A percentile compares a stretch with the other conserved stretches of the same genome.
Evolutionary conservation across 352 stramenopile genomes (phyloP).

Genomic region (Phytophthora litchii): DNA sequence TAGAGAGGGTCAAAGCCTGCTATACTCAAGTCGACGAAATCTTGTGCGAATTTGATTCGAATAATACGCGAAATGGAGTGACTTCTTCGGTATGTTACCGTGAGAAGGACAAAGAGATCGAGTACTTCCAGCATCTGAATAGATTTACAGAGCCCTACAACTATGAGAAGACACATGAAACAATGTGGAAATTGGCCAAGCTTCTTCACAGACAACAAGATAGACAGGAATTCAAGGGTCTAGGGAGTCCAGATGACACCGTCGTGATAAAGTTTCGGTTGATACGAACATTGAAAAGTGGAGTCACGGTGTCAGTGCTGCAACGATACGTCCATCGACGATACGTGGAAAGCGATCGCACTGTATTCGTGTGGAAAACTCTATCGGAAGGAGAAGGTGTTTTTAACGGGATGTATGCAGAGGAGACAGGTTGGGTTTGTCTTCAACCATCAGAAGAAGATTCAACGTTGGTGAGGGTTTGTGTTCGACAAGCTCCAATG

Average conservation of each 20-base stretch:
- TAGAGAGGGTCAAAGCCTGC: not conserved
- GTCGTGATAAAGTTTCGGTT: conserved; percentile 37
- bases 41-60: conserved; percentile 3
- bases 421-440: conserved; percentile 61
- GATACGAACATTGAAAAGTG: conserved; percentile 11
- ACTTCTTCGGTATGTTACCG: conserved; percentile 1
- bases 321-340: conserved; percentile 20
- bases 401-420: conserved; percentile 43
- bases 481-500: conserved; percentile 17
- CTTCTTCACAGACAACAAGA: conserved; percentile 20
- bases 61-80: conserved; percentile 5
- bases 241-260: conserved; percentile 26
- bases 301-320: conserved; percentile 16
- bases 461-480: conserved; percentile 16
- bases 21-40: conserved; percentile 13
- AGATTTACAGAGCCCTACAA: conserved; percentile 18
- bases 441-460: conserved; percentile 24
- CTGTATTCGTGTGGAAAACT: conserved; percentile 55
- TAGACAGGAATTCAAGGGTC: conserved; percentile 8
- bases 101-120: not conserved
- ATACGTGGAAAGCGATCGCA: conserved; percentile 42
- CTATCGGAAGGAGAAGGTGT: conserved; percentile 40
- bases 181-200: conserved; percentile 19
- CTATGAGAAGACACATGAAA: conserved; percentile 14
- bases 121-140: conserved; percentile 23